Base-by-base conservation (phyloP, 2,329 filamentous ascomycete genomes). In the Camillea tinctor region DNA sequence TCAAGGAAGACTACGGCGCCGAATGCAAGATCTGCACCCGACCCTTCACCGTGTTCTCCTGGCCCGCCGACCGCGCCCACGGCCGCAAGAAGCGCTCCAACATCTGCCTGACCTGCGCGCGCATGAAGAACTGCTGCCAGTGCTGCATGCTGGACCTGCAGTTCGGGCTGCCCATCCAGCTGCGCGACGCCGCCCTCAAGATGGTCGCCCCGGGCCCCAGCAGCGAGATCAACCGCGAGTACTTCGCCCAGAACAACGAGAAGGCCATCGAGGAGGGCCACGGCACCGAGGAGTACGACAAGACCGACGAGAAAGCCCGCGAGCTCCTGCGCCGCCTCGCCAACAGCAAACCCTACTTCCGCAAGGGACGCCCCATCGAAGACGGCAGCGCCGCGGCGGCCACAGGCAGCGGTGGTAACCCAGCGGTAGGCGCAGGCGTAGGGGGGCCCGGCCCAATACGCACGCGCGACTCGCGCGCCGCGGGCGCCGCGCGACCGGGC, bases 101-200 rank as follows among this genome's bases (percentile, higher is more conserved):
- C 70, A 96, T 98, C 71, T 99, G 95, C 76, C 83, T 99, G 22
- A 99, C 95, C 49, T 99, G 95, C 80, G 94, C 95, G 21, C 90
- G 95, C 51, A 84, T 98, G 67, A 99, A 99, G 79, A 99, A 99
- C 80, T 98, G 95, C 80, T 99, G 95, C 73, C 95, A 99, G 80
- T 94, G 90, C 78, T 99, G 95, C 81, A 98, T 98, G 92, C 88
- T 99, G 56, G 95, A 99, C 82, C 80, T 99, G 61, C 94, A 92
- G 13, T 99, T 98, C 72, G 96, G 95, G 22, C 82, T 99, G 24
- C 95, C 95, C 11, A 96, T 99, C 71, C 91, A 93, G 15, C 91
- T 99, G 60, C 88, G 95, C 72, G 95, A 99, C 80, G 95, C 95
- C 2, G 95, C 96, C 4, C 82, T 99, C 64, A 98, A 98, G 81